Base-by-base conservation (phyloP, 1,284 basidiomycete species). In the Phellopilus nigrolimitatus region DNA sequence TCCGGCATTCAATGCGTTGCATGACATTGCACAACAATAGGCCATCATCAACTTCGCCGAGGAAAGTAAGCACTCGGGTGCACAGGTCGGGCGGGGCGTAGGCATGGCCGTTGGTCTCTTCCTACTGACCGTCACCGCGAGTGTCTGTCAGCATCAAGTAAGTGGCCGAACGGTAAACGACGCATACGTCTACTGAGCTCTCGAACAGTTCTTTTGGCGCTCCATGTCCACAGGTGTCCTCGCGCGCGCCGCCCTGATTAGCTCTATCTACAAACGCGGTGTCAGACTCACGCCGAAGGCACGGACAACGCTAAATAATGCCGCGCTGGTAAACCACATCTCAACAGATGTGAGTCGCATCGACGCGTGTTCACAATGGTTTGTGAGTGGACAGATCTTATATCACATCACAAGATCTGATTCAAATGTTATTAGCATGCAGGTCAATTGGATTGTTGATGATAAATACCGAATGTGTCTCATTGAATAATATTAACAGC, bases 31-130 rank as follows among this genome's bases (percentile, higher is more conserved):
- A n/a, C 13, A 46, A 50, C 27, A 34, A 33, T 42, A 79, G 74
- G 71, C 77, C 0, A 76, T 90, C 58, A 89, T 90, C 63, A 78
- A 79, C 54, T 88, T 84, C 58, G 74, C 77, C 5, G 75, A 82
- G 63, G 72, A 73, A 38, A 1, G 71, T 71, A 0, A 55, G 59
- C 30, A 60, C 65, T 5, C 56, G 58, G 7, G 79, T 10, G 31
- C 83, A 0, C 70, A 71, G 47, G 67, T 88, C 49, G 84, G 85
- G 0, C 68, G 73, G 3, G 88, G 88, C 0, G 71, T 90, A 24
- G 87, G 74, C 2, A 80, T 89, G 74, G 82, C 84, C 0, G 67
- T 89, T 45, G 86, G 84, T 0, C 71, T 91, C 1, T 85, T 86
- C 64, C 71, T 70, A 46, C 66, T 89, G 24, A 80, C 81, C 1